phyloP scores from a whole-genome alignment of 352 stramenopile genomes.

The Phytopythium vexans region DNA sequence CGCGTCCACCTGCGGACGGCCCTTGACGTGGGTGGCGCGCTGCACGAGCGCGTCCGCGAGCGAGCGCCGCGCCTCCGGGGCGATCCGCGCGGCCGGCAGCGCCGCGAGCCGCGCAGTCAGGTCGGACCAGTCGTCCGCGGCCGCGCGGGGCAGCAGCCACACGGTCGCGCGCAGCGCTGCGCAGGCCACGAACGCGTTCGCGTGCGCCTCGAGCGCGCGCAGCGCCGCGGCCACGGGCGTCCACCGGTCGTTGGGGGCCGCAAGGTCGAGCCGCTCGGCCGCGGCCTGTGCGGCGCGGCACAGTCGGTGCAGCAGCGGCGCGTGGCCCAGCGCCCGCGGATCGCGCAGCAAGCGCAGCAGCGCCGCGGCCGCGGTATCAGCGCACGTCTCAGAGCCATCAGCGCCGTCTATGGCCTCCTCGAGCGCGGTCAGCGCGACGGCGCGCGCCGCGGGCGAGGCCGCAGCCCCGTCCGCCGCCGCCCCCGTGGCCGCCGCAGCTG shows the following conservation, averaged over 20 bases:
- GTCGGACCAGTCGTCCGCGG: constrained; percentile 27
- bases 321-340: constrained; percentile 11
- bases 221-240: constrained; percentile 27
- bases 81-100: constrained; percentile 43
- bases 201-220: constrained; percentile 12
- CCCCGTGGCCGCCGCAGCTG: constrained; percentile 15
- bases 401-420: constrained; percentile 50
- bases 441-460: constrained; percentile 14
- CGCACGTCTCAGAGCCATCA: too few relatives aligned
- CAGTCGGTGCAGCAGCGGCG: constrained; percentile 44
- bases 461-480: too few relatives aligned
- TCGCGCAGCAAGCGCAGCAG: constrained; percentile 33
- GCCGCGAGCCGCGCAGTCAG: constrained; percentile 44
- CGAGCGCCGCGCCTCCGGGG: constrained; percentile 42
- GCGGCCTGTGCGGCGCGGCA: constrained; percentile 38
- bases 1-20: constrained; percentile 38
- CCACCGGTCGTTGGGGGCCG: constrained; percentile 30
- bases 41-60: constrained; percentile 65
- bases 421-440: constrained; percentile 48
- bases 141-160: constrained; percentile 57
- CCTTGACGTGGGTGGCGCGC: constrained; percentile 46
- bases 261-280: constrained; percentile 35
- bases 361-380: constrained; percentile 20
- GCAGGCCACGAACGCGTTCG: constrained; percentile 51
- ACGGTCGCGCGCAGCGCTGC: constrained; percentile 65